A percentile compares a stretch with the other conserved stretches of the same genome.
phyloP scores from a whole-genome alignment of 805 yeast genomes.

The Candida chilensis region DNA sequence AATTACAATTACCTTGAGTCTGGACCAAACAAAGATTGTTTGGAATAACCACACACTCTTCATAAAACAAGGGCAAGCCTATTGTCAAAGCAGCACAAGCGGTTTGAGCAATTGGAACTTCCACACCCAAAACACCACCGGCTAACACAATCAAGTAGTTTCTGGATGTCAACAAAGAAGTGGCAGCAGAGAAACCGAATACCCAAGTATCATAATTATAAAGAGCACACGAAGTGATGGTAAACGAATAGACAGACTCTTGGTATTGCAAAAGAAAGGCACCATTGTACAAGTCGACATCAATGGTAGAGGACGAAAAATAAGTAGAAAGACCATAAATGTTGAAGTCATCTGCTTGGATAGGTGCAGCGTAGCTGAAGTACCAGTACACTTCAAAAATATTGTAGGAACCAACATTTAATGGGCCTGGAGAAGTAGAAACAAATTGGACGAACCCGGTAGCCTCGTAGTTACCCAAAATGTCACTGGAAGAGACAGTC shows the following conservation, averaged over 20 bases:
- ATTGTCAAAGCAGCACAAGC: neutral
- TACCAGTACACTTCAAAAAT: slow-evolving; percentile 1
- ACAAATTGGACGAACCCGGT: neutral
- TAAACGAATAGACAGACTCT: neutral
- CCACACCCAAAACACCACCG: neutral
- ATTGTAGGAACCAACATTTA: neutral
- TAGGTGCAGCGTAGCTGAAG: neutral
- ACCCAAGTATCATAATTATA: neutral
- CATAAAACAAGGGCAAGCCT: neutral
- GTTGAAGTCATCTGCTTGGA: slow-evolving; percentile 1
- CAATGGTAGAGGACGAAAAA: neutral
- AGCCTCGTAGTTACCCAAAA: neutral
- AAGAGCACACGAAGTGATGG: neutral
- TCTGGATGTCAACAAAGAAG: neutral
- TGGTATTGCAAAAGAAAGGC: slow-evolving; percentile 1
- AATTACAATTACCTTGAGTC: neutral
- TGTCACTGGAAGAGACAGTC: neutral
- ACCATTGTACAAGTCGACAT: neutral
- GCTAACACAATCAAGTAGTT: neutral
- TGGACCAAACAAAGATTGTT: neutral
- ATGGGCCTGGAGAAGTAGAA: neutral
- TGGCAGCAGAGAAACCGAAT: slow-evolving; percentile 1
- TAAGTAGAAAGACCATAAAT: neutral
- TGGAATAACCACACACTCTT: neutral
- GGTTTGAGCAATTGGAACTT: neutral